Conservation (phyloP, 345 rosid genomes). For the Gossypium longicalyx region DNA sequence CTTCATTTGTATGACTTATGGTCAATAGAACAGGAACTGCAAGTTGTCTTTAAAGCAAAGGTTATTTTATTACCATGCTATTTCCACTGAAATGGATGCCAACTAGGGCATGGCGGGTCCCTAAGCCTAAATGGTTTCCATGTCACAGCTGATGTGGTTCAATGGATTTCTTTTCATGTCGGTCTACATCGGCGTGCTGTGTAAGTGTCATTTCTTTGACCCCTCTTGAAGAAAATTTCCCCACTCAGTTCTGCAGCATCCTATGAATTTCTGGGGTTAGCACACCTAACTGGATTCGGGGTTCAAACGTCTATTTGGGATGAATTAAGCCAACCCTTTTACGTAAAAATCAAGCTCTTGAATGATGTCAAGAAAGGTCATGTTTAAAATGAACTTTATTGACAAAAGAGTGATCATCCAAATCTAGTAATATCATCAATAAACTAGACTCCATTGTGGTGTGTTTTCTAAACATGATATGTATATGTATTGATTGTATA, state of each 20-base stretch:
- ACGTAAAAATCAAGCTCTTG: background rate
- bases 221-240: background rate
- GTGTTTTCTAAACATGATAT: background rate
- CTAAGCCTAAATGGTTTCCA: slow-evolving; percentile 32
- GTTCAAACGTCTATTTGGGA: background rate
- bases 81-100: slow-evolving; percentile 1
- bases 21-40: background rate
- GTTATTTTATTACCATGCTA: background rate
- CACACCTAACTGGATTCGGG: background rate
- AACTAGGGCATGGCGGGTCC: background rate
- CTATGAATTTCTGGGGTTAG: background rate
- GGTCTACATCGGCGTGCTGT: slow-evolving; percentile 16
- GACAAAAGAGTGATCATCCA: background rate
- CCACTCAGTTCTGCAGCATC: background rate
- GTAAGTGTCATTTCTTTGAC: background rate
- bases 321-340: background rate
- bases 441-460: background rate
- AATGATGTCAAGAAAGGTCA: background rate
- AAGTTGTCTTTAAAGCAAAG: background rate
- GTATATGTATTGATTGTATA: background rate
- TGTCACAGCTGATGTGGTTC: slow-evolving; percentile 37
- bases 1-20: background rate
- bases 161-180: slow-evolving; percentile 11
- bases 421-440: background rate
- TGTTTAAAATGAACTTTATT: background rate